Evolutionary conservation across 140 eudicot genomes (phyloP).

Genomic region (Anethum foeniculum): DNA sequence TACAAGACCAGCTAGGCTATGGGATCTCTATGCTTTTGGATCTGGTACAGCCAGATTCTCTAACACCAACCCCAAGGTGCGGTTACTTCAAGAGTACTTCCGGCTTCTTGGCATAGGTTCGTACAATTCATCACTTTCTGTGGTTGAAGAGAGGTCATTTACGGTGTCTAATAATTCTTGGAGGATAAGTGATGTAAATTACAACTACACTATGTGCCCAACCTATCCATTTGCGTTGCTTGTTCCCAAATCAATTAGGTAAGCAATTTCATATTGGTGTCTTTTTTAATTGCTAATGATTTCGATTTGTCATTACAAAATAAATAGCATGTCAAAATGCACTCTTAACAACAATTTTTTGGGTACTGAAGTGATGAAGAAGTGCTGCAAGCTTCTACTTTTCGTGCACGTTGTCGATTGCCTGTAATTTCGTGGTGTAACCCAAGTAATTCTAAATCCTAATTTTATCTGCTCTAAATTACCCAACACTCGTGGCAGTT

Average conservation of each 20-base stretch:
- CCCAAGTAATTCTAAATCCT: conserved; percentile 40
- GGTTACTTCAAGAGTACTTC: conserved; percentile 75
- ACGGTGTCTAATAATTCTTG: conserved; percentile 64
- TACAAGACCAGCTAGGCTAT: conserved; percentile 74
- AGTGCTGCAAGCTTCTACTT: conserved; percentile 81
- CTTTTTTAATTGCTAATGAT: background rate
- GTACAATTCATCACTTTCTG: conserved; percentile 30
- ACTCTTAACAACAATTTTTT: conserved; percentile 11
- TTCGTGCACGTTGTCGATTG: conserved; percentile 89
- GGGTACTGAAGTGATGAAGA: conserved; percentile 68
- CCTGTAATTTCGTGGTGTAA: conserved; percentile 93
- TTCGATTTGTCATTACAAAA: conserved; percentile 4
- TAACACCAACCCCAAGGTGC: conserved; percentile 63
- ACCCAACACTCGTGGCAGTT: background rate
- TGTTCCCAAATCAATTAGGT: conserved; percentile 79
- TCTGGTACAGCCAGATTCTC: conserved; percentile 64
- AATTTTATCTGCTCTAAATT: background rate
- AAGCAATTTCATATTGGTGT: conserved; percentile 13
- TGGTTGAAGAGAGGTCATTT: conserved; percentile 70
- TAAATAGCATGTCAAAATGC: background rate
- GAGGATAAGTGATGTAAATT: conserved; percentile 80
- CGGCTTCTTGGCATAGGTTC: conserved; percentile 82
- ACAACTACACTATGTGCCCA: conserved; percentile 63
- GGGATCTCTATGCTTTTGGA: conserved; percentile 89
- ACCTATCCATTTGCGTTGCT: conserved; percentile 89